A percentile compares a stretch with the other conserved stretches of the same genome.
phyloP scores from a whole-genome alignment of 148 eudicot species.

The Hydrangea macrophylla region DNA sequence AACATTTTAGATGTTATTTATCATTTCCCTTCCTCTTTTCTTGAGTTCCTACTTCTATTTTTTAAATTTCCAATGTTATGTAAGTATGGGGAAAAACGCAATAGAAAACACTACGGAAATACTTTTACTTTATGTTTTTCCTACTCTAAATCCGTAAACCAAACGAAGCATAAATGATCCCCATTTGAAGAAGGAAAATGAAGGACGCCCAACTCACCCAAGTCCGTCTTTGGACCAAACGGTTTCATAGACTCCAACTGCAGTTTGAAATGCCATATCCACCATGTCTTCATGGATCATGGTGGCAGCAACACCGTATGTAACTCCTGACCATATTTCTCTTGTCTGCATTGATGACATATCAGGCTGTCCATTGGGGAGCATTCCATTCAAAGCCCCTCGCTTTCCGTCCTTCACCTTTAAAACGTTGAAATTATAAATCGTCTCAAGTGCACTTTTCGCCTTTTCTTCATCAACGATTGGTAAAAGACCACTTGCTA shows the following conservation, averaged over 20 bases:
- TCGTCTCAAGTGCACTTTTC: conserved; percentile 54
- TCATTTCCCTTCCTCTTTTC: background rate
- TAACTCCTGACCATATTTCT: conserved; percentile 57
- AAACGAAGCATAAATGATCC: too few relatives aligned
- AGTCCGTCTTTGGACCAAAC: conserved; percentile 51
- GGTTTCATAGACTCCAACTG: conserved; percentile 43
- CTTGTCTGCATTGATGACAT: conserved; percentile 79
- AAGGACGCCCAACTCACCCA: conserved; percentile 31
- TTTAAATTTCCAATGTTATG: background rate
- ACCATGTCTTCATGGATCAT: conserved; percentile 54
- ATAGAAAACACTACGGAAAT: too few relatives aligned
- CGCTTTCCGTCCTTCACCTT: conserved; percentile 64
- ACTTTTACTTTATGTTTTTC: too few relatives aligned
- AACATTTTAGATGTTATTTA: background rate
- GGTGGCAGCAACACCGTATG: conserved; percentile 49
- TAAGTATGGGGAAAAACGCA: too few relatives aligned
- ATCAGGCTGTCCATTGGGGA: conserved; percentile 71
- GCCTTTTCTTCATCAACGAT: conserved; percentile 74
- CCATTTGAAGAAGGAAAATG: background rate
- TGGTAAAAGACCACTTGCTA: conserved; percentile 71
- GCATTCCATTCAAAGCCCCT: conserved; percentile 84
- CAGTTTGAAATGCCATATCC: conserved; percentile 53
- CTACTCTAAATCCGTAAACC: too few relatives aligned
- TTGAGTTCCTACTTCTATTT: background rate
- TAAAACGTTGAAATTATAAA: conserved; percentile 68